Evolutionary conservation across 2,329 filamentous ascomycete species (phyloP), one percentile per base, ranked within the genome.

Genomic region (Aureobasidium sp.): DNA sequence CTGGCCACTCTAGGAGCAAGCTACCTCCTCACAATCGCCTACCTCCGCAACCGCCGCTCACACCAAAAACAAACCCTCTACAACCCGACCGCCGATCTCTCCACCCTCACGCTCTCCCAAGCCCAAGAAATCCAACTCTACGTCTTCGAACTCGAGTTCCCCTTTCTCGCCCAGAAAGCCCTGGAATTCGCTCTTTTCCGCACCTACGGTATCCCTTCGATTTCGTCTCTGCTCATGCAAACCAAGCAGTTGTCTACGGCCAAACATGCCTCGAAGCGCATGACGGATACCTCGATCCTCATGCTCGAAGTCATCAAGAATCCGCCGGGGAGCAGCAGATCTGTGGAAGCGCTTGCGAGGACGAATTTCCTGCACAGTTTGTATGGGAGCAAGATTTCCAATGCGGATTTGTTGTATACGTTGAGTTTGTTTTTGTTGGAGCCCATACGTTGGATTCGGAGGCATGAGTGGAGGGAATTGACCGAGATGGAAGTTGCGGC

Each of bases 391-490:
- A 81, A 81, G 65, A 88, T 88, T 64, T 75, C 75, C 5, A 80
- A 87, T 49, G 75, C 79, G 15, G 85, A 88, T 64, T 78, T 87
- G 75, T 75, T 88, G 0, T 87, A 86, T 69, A 88, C 85, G 0
- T 75, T 88, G 0, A 75, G 78, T 13, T 70, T 89, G 0, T 89
- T 89, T 68, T 79, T 87, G 19, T 75, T 80, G 0, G 84, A 90
- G 68, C 86, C 88, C 0, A 71, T 81, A 31, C 76, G 79, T 15
- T 90, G 87, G 77, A 79, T 88, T 33, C 70, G 78, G 5, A 74
- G 74, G 6, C 88, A 84, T 66, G 89, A 93, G 69, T 93, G 88
- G 88, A 81, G 89, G 1, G 40, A 74, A 4, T 70, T 89, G 23
- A 86, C 80, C 17, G 81, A 86, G 0, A 77, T 91, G 72, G 89